Base-by-base conservation (phyloP, 495 filamentous ascomycete genomes). In the Sabuloglossum arenarium region DNA sequence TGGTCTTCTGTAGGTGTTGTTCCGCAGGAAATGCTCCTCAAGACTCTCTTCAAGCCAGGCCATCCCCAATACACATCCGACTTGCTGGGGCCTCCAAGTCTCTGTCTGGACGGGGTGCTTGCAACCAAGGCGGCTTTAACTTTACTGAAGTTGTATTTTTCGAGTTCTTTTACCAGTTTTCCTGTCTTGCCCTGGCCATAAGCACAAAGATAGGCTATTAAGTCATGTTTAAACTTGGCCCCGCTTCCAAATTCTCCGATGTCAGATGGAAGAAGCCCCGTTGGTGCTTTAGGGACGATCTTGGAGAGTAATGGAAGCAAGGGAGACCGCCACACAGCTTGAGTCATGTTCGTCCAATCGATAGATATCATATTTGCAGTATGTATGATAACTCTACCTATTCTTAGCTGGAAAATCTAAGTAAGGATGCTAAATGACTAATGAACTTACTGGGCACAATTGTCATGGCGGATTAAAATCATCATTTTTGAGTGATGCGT, bases 401-500 rank as follows among this genome's bases (percentile, higher is more conserved):
- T 16, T 24, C 1, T 53, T 16, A 53, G 29, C 49, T 10, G 21
- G 23, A 23, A 31, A 51, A 46, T 23, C 0, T 42, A n/a, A 42
- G 14, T n/a, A 32, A 39, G 58, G 37, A 24, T 51, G 24, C 28
- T 19, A 30, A 27, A 27, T 51, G 25, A 6, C 14, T 16, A 4
- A 39, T 37, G 29, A 14, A 57, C 73, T 53, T 64, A 78, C 71
- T 94, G 84, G 3, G 84, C 85, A 0, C 73, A 72, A 58, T 82
- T 77, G 65, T 94, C 86, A 64, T 84, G 79, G 9, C 85, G 74
- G 51, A 94, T 69, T 8, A 94, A 68, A 32, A 94, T 71, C 66
- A 95, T 79, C 81, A 94, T 90, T 67, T 94, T 93, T 8, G 80
- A 76, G 65, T 86, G 83, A 69, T 94, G 88, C 0, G 88, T 94